Conservation (phyloP, 306 rosid genomes). For the Arachis hypogaea region DNA sequence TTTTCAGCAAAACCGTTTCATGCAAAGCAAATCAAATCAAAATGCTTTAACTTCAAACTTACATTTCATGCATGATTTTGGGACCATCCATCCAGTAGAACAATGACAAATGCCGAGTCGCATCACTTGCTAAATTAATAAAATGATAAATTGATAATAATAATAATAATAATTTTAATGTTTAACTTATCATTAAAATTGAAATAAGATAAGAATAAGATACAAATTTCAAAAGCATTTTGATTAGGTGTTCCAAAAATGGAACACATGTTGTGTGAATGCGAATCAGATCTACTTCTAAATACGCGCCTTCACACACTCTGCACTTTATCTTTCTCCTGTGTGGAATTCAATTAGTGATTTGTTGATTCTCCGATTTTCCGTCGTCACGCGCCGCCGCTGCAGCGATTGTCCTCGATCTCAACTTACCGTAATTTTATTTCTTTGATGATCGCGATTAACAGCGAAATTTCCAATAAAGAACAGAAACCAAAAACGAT, state of each 20-base stretch:
- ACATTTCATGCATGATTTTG: conserved; percentile 3
- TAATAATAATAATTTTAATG: not conserved
- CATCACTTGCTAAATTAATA: not conserved
- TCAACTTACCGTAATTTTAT: conserved; percentile 7
- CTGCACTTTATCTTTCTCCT: not conserved
- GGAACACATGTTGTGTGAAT: not conserved
- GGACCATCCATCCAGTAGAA: not conserved
- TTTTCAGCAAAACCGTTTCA: no score
- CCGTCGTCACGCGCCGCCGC: conserved; percentile 23
- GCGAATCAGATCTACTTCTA: not conserved
- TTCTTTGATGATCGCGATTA: conserved; percentile 13
- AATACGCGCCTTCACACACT: not conserved
- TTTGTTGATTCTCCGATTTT: conserved; percentile 29
- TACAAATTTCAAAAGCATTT: not conserved
- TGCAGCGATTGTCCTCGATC: not conserved
- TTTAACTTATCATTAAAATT: no score
- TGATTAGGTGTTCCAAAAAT: not conserved
- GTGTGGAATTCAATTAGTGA: not conserved
- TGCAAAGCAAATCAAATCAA: no score
- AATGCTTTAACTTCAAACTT: conserved; percentile 20
- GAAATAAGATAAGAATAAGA: no score
- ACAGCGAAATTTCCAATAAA: not conserved
- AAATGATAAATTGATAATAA: no score
- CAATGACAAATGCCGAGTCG: not conserved
- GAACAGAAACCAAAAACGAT: not conserved